Conservation (phyloP, 2,329 filamentous ascomycete genomes). For the Colletotrichum lentis region DNA sequence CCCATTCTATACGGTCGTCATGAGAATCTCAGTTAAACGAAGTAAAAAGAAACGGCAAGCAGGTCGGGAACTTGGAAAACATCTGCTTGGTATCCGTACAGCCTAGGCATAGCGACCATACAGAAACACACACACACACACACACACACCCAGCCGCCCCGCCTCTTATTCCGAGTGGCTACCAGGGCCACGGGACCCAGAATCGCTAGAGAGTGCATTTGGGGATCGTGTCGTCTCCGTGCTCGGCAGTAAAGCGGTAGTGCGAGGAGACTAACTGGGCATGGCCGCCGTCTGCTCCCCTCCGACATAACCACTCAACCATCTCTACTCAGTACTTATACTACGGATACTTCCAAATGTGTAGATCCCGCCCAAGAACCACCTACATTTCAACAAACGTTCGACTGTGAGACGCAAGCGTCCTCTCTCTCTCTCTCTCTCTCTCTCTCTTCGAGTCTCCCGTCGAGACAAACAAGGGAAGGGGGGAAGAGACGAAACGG, state of each 20-base stretch:
- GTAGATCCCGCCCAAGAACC: background rate
- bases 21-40: background rate
- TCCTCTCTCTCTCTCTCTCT: too few relatives aligned
- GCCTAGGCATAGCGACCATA: background rate
- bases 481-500: constrained; percentile 15
- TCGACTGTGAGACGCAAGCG: constrained; percentile 22
- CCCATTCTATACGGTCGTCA: background rate
- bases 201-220: too few relatives aligned
- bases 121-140: too few relatives aligned
- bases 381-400: constrained; percentile 28
- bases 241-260: too few relatives aligned
- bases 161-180: constrained; percentile 18
- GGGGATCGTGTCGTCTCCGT: too few relatives aligned
- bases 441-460: constrained; percentile 3
- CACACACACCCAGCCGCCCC: background rate
- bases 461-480: constrained; percentile 5
- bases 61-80: background rate
- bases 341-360: too few relatives aligned
- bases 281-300: background rate
- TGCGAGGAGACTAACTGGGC: background rate
- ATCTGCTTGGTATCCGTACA: constrained; percentile 3
- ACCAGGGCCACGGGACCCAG: constrained; percentile 14
- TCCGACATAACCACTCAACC: background rate
- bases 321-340: background rate
- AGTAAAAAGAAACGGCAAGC: background rate